phyloP scores from a whole-genome alignment of 2,329 filamentous ascomycete genomes.

The Calonectria honghensis region DNA sequence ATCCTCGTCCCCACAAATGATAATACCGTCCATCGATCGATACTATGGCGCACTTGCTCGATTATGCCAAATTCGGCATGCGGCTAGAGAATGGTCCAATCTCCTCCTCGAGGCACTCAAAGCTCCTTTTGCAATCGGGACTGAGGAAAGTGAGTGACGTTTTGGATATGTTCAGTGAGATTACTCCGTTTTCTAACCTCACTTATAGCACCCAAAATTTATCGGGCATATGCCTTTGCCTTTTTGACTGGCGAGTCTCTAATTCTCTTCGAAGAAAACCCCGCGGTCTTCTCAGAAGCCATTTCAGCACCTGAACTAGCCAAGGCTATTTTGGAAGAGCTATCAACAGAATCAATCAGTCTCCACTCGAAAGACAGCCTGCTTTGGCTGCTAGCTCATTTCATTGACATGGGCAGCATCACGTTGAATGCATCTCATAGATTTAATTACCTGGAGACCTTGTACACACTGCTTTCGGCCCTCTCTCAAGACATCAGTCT shows the following conservation, averaged over 20 bases:
- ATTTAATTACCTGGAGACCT: conserved; percentile 67
- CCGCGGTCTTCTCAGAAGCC: conserved; percentile 58
- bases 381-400: conserved; percentile 81
- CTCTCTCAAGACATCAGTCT: conserved; percentile 71
- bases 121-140: conserved; percentile 53
- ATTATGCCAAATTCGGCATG: conserved; percentile 56
- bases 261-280: conserved; percentile 63
- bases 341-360: conserved; percentile 53
- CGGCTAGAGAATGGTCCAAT: conserved; percentile 45
- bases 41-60: conserved; percentile 66
- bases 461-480: conserved; percentile 73
- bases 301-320: conserved; percentile 66
- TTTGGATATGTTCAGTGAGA: background rate
- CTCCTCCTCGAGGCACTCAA: conserved; percentile 56
- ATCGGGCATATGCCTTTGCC: conserved; percentile 53
- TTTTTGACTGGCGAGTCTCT: conserved; percentile 58
- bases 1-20: conserved; percentile 46
- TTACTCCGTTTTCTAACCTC: conserved; percentile 30
- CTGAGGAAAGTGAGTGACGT: conserved; percentile 47
- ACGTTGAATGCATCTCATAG: conserved; percentile 60
- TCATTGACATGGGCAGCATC: conserved; percentile 73
- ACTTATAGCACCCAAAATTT: conserved; percentile 39
- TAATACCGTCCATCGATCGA: conserved; percentile 52
- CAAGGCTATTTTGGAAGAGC: conserved; percentile 62
- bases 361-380: conserved; percentile 64